Conservation (phyloP, 139 green algal genomes). For the Penium margaritaceum region DNA sequence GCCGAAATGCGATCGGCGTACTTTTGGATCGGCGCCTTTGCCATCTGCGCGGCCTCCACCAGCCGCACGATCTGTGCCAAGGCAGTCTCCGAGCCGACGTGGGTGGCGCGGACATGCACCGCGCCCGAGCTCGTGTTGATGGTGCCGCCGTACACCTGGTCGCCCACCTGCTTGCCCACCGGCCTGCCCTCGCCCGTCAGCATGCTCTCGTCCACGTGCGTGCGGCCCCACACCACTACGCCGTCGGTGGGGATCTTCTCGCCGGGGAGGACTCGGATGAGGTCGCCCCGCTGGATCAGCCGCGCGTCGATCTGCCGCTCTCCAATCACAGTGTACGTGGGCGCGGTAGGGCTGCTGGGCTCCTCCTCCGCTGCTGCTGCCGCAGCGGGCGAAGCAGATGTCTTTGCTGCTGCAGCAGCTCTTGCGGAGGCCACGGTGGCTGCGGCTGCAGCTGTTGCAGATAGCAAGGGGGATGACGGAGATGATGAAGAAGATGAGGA, state of each 20-base stretch:
- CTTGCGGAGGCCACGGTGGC: not conserved
- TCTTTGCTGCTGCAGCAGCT: not conserved
- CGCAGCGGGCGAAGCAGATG: not conserved
- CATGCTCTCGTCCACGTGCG: slow-evolving; percentile 89
- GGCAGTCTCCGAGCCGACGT: slow-evolving; percentile 47
- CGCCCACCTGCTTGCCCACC: slow-evolving; percentile 64
- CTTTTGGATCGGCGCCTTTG: slow-evolving; percentile 91
- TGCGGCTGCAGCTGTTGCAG: not conserved
- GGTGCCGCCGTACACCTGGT: slow-evolving; percentile 78
- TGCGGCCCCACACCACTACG: slow-evolving; percentile 63
- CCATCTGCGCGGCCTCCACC: slow-evolving; percentile 86
- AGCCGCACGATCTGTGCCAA: slow-evolving; percentile 81
- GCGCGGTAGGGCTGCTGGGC: not conserved
- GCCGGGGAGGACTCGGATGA: slow-evolving; percentile 67
- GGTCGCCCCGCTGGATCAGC: slow-evolving; percentile 78
- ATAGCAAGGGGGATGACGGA: slow-evolving; percentile 71
- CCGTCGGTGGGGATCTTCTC: slow-evolving; percentile 71
- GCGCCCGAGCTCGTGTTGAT: slow-evolving; percentile 64
- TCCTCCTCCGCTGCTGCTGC: not conserved
- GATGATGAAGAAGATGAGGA: slow-evolving; percentile 67
- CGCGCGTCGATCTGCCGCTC: slow-evolving; percentile 49
- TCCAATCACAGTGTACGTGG: slow-evolving; percentile 4
- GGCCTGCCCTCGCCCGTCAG: slow-evolving; percentile 80
- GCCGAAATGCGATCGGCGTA: too few relatives aligned
- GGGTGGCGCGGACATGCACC: slow-evolving; percentile 53